Base-by-base conservation (phyloP, 371 early-diverging fungal genomes). In the Mortierella sp. region DNA sequence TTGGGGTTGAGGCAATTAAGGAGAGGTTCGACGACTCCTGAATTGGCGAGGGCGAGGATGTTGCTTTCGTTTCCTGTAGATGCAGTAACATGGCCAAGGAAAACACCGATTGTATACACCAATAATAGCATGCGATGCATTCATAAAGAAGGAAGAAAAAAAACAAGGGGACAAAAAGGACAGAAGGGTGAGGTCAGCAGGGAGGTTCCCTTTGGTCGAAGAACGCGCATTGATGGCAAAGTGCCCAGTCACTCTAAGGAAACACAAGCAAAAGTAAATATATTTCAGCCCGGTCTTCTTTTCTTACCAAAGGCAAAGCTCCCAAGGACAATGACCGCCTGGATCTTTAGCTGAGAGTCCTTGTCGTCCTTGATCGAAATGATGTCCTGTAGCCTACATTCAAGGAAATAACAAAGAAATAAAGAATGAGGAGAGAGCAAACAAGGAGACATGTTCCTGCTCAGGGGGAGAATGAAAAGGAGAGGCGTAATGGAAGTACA, bases 271-370 rank as follows among this genome's bases (percentile, higher is more conserved):
- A n/a, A n/a, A n/a, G n/a, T n/a, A 34, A 53, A 26, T 41, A 13
- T 19, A 5, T 68, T 14, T 47, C 50, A 37, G n/a, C 47, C 40
- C 47, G 43, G 29, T 16, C 2, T n/a, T 8, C 58, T 34, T 34
- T 40, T 22, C 45, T 63, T 88, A 92, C 94, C 95, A 85, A 94
- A 92, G 34, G 94, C 94, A 77, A 95, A 91, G 68, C 94, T 94
- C n/a, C 95, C 95, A 39, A 95, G 88, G 44, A 94, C 91, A 48
- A 93, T 92, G 37, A 89, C 91, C 10, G 94, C 90, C 82, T 95
- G 92, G 8, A 91, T 91, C 68, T 87, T 88, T 13, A 90, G 64
- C 8, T 90, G 89, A 1, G 91, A 55, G n/a, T 85, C 80, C 50
- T 84, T 86, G 16, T 78, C 73, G 14, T 85, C 84, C 37, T 79